These are phyloP conservation scores for Yamadazyma insecticola DNA, from an alignment of 805 yeast genomes.

Conservation along the genomic window DNA sequence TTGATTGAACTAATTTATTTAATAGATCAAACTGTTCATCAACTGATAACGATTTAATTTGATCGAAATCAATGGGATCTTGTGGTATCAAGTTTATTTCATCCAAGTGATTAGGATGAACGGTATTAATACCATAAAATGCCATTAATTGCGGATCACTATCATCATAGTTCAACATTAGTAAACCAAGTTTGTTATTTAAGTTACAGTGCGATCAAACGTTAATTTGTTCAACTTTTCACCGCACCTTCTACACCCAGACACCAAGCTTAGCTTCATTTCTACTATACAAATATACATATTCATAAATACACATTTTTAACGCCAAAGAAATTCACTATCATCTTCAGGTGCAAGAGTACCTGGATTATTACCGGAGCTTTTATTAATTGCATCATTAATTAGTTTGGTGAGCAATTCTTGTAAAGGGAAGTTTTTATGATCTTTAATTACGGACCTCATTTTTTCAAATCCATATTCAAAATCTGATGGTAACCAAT, in stretches of 20 bases:
- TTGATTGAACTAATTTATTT: constrained; percentile 19
- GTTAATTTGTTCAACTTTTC: too few relatives aligned
- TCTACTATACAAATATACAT: too few relatives aligned
- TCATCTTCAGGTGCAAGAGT: too few relatives aligned
- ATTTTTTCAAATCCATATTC: constrained; percentile 57
- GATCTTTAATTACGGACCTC: constrained; percentile 47
- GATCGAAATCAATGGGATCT: constrained; percentile 13
- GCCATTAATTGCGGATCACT: constrained; percentile 21
- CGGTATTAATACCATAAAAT: constrained; percentile 25
- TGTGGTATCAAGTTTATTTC: constrained; percentile 13
- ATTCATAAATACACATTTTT: too few relatives aligned
- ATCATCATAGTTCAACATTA: constrained; percentile 32
- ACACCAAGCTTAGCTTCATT: too few relatives aligned
- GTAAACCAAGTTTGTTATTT: too few relatives aligned
- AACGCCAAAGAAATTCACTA: too few relatives aligned
- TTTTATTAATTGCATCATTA: neutral
- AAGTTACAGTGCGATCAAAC: too few relatives aligned
- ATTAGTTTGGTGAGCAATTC: constrained; percentile 13
- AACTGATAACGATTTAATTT: constrained; percentile 14
- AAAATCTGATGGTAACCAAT: constrained; percentile 61
- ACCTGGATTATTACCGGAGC: too few relatives aligned
- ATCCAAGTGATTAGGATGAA: constrained; percentile 16
- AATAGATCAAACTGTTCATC: constrained; percentile 30
- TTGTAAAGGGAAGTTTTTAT: constrained; percentile 11
- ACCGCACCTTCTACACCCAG: too few relatives aligned